Conservation (phyloP, 179 eudicot genomes). For the Silene vulgaris region DNA sequence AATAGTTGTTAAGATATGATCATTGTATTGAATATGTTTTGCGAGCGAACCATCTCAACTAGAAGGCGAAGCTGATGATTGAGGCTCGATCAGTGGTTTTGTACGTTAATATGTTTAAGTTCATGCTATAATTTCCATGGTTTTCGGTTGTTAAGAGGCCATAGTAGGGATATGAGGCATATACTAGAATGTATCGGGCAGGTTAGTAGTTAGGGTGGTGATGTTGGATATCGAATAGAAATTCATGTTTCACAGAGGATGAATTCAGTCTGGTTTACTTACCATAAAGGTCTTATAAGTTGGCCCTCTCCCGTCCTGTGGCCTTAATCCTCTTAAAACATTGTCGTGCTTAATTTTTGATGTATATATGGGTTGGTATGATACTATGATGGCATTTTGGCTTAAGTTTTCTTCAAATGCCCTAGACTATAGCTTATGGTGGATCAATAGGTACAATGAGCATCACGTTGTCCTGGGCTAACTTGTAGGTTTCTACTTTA, state of each 20-base stretch:
- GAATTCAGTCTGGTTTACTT: background rate
- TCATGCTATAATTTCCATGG: background rate
- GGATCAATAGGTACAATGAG: background rate
- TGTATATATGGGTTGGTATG: background rate
- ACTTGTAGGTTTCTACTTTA: constrained; percentile 16
- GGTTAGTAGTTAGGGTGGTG: background rate
- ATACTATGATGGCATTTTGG: background rate
- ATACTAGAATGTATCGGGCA: background rate
- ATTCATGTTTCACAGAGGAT: background rate
- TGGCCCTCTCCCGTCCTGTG: background rate
- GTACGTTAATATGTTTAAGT: background rate
- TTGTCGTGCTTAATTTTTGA: background rate
- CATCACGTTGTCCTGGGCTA: constrained; percentile 5
- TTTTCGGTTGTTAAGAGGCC: background rate
- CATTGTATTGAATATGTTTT: background rate
- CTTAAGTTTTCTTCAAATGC: background rate
- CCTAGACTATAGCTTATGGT: background rate
- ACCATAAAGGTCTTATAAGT: background rate
- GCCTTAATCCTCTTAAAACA: background rate
- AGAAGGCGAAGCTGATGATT: background rate
- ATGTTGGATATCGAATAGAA: background rate
- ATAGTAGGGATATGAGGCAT: background rate
- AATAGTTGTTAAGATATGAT: background rate
- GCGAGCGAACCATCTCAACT: background rate
- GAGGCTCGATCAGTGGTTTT: background rate